Evolutionary conservation across 371 early-diverging fungal genomes (phyloP), one percentile per base, ranked within the genome.

Genomic region (Parasitella parasitica): DNA sequence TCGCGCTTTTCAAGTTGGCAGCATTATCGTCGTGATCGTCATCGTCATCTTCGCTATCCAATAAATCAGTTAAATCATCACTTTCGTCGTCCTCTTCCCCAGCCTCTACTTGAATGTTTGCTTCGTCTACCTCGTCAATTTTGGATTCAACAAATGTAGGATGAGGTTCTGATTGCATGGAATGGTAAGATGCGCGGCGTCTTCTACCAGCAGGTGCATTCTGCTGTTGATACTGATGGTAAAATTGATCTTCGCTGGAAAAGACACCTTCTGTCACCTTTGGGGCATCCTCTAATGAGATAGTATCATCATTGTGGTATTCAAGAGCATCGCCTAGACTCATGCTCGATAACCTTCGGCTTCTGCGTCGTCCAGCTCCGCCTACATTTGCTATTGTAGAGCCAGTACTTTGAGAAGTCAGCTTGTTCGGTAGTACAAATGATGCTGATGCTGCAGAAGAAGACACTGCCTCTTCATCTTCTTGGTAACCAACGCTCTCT

Each of bases 401-500:
- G 1, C 57, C 57, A 7, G 66, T 55, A 5, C 61, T 61, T 51
- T 39, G 41, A 8, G 56, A 24, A 35, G 51, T 38, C 34, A 56
- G 24, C 35, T 55, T 56, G 12, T 30, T 20, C 32, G 63, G 24
- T 38, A 51, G 56, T 9, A 27, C 16, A 36, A 20, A n/a, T 51
- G 30, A 32, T 11, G 53, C 13, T 24, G 35, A 28, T 32, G 49
- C 36, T 11, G 53, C 13, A n/a, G 35, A 28, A 22, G 49, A 36
- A 49, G 43, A 50, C 5, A 27, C 13, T 0, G 34, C 50, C 36
- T 58, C 58, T 48, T 67, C 51, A 41, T 57, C 55, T 24, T 63
- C 63, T 30, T 68, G 59, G 34, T 76, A 77, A 6, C 80, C 79
- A 2, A 85, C 71, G 9, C 67, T 73, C 48, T 79, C 72, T 43